Percentiles rank a stretch among this genome's conserved stretches.
Conservation (phyloP, 2,329 filamentous ascomycete genomes). For the Xylaria sp. region DNA sequence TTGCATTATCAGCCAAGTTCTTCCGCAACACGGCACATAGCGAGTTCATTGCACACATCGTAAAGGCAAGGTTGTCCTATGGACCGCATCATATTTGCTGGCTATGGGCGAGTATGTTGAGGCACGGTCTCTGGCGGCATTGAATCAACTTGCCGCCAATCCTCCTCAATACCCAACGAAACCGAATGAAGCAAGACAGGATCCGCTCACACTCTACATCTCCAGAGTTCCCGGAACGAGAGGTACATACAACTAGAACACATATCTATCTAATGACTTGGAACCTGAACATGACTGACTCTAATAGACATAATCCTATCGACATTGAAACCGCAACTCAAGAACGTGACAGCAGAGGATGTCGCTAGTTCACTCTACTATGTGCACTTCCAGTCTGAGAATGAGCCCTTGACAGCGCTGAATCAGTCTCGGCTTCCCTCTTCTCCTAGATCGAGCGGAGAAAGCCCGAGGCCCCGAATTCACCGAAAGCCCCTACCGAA, state of each 20-base stretch:
- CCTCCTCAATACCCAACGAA: conserved; percentile 87
- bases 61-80: not conserved
- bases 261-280: conserved; percentile 8
- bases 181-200: conserved; percentile 73
- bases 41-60: conserved; percentile 5
- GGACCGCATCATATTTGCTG: not conserved
- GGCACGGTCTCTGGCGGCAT: conserved; percentile 82
- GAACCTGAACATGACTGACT: conserved; percentile 21
- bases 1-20: not conserved
- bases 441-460: conserved; percentile 57
- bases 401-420: conserved; percentile 55
- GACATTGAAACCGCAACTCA: conserved; percentile 86
- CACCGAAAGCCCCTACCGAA: conserved; percentile 62
- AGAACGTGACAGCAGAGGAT: conserved; percentile 89
- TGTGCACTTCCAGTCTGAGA: conserved; percentile 79
- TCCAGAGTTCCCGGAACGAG: conserved; percentile 90
- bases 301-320: conserved; percentile 86
- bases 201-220: conserved; percentile 87
- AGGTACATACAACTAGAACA: conserved; percentile 64
- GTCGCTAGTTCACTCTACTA: conserved; percentile 91
- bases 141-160: conserved; percentile 85
- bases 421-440: conserved; percentile 47
- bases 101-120: conserved; percentile 66
- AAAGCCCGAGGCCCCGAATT: conserved; percentile 58
- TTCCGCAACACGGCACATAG: not conserved